Percentiles rank a stretch among this genome's conserved stretches.
Evolutionary conservation across 2,329 filamentous ascomycete species (phyloP).

Genomic region (Fusarium keratoplasticum): DNA sequence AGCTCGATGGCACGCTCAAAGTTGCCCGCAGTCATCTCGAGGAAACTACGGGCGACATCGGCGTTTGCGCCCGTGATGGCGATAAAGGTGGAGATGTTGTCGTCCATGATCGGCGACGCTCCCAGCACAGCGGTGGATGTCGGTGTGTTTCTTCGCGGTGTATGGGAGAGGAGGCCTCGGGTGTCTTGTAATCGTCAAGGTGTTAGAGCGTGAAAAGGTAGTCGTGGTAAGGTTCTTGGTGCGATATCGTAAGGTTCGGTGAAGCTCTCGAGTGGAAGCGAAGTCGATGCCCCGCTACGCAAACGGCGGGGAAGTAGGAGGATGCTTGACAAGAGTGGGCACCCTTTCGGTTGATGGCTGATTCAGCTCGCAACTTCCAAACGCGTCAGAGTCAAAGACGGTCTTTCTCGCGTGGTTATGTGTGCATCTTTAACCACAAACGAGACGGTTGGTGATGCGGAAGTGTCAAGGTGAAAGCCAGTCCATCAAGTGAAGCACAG

Average conservation of each 20-base stretch:
- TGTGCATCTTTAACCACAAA: conserved; percentile 2
- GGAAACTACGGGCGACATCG: conserved; percentile 82
- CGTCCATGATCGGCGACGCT: conserved; percentile 67
- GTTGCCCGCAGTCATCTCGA: conserved; percentile 86
- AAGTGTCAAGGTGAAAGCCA: conserved; percentile 29
- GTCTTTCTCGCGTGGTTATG: neutral
- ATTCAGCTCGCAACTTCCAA: conserved; percentile 2
- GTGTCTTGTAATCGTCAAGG: neutral
- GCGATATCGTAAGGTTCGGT: conserved; percentile 31
- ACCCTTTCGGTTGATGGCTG: neutral
- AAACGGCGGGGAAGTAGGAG: conserved; percentile 17
- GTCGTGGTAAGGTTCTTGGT: neutral
- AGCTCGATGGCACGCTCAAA: conserved; percentile 88
- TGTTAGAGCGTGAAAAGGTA: neutral
- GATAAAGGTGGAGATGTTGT: conserved; percentile 81
- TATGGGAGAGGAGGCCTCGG: neutral
- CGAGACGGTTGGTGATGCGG: conserved; percentile 3
- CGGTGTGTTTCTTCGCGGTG: neutral
- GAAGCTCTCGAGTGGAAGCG: conserved; percentile 22
- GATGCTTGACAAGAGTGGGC: neutral
- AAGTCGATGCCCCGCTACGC: conserved; percentile 36
- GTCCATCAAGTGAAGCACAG: conserved; percentile 36
- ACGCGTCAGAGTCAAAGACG: neutral
- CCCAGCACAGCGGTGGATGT: conserved; percentile 1
- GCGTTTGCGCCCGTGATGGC: conserved; percentile 82